phyloP scores from a whole-genome alignment of 2,329 filamentous ascomycete species.

The Fusarium sp. region DNA sequence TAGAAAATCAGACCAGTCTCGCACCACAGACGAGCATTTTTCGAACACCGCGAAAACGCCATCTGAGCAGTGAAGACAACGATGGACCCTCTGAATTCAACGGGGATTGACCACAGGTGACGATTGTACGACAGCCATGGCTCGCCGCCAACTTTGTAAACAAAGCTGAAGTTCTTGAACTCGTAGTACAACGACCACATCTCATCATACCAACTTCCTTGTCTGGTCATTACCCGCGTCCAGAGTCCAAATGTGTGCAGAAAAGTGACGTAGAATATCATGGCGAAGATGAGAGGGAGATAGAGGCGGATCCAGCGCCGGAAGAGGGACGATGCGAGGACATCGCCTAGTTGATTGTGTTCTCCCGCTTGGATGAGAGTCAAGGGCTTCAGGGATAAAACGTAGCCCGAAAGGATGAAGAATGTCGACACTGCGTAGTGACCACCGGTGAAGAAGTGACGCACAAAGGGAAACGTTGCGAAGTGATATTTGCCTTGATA shows the following conservation, averaged over 20 bases:
- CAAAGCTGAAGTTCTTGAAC: conserved; percentile 77
- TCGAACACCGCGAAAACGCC: conserved; percentile 68
- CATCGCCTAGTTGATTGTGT: conserved; percentile 57
- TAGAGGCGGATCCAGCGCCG: conserved; percentile 64
- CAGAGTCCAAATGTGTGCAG: conserved; percentile 67
- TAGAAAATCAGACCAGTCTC: conserved; percentile 69
- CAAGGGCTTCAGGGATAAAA: conserved; percentile 65
- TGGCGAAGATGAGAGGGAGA: conserved; percentile 66
- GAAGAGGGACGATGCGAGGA: conserved; percentile 62
- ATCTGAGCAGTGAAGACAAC: conserved; percentile 70
- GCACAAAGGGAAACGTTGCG: conserved; percentile 67
- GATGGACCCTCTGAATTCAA: conserved; percentile 74
- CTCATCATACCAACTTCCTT: conserved; percentile 62
- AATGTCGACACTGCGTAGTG: conserved; percentile 71
- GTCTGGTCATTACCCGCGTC: conserved; percentile 55
- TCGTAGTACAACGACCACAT: conserved; percentile 66
- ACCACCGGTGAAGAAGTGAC: conserved; percentile 72
- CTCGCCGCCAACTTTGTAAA: conserved; percentile 70
- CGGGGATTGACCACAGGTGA: conserved; percentile 74
- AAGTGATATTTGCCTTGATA: conserved; percentile 64
- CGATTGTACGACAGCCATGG: conserved; percentile 67
- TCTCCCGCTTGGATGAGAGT: conserved; percentile 61
- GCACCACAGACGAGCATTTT: conserved; percentile 67
- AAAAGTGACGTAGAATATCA: conserved; percentile 63
- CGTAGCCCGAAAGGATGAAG: conserved; percentile 71